Conservation (phyloP, 305 asterid species). For the Fraxinus nigra region DNA sequence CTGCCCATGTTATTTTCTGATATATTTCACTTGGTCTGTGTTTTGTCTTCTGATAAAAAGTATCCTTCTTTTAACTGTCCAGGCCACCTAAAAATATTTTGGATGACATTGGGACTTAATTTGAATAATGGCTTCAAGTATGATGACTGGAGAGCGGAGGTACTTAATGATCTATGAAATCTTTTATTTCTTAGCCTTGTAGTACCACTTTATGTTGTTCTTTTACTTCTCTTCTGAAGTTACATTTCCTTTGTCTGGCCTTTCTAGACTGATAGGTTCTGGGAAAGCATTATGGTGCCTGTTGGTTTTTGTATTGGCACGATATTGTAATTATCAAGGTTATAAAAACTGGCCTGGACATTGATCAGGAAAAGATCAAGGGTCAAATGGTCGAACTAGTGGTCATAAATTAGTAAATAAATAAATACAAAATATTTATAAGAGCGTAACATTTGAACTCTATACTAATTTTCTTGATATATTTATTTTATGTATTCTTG, state of each 20-base stretch:
- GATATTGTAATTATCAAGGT: conserved; percentile 3
- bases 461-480: neutral
- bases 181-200: neutral
- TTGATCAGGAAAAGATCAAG: neutral
- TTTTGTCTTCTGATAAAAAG: neutral
- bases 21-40: neutral
- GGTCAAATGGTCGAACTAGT: neutral
- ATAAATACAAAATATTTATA: neutral
- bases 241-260: neutral
- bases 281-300: conserved; percentile 1
- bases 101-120: conserved; percentile 64
- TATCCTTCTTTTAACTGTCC: conserved; percentile 11
- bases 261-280: conserved; percentile 11
- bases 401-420: neutral
- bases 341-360: neutral
- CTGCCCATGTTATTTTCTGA: conserved; percentile 2
- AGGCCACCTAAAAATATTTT: conserved; percentile 41
- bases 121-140: conserved; percentile 81
- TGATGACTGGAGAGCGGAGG: conserved; percentile 95
- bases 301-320: conserved; percentile 11
- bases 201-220: conserved; percentile 3
- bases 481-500: neutral
- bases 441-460: neutral
- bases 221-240: conserved; percentile 2
- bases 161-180: conserved; percentile 27